Evolutionary conservation across 768 basidiomycete genomes (phyloP).

Genomic region (Hygrocybe punicea): DNA sequence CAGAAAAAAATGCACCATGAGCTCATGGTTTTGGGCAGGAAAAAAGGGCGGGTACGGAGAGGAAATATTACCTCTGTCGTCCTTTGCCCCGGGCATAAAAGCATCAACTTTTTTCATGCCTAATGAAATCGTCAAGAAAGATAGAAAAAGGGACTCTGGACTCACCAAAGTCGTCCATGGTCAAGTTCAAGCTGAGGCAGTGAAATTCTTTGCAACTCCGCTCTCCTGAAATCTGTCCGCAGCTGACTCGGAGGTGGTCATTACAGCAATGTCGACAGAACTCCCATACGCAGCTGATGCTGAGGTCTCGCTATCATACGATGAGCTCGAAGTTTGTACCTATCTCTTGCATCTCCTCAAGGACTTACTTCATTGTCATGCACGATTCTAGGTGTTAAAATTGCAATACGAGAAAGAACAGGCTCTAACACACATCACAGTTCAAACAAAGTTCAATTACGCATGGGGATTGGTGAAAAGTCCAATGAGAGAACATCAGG

Average conservation of each 20-base stretch:
- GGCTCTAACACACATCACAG: conserved; percentile 76
- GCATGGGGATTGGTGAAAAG: conserved; percentile 97
- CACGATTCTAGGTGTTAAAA: conserved; percentile 63
- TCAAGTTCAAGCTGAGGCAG: conserved; percentile 12
- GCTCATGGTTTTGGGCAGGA: conserved; percentile 48
- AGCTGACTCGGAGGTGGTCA: not conserved
- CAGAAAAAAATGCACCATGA: conserved; percentile 60
- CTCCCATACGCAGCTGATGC: conserved; percentile 96
- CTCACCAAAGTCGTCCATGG: conserved; percentile 61
- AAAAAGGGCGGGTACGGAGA: conserved; percentile 35
- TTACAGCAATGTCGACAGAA: conserved; percentile 64
- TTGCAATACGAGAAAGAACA: conserved; percentile 88
- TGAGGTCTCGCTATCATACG: conserved; percentile 79
- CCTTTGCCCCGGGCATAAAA: conserved; percentile 9
- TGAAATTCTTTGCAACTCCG: not conserved
- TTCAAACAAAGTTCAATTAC: conserved; percentile 97
- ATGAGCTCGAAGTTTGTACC: conserved; percentile 75
- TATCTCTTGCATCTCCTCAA: not conserved
- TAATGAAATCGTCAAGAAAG: conserved; percentile 23
- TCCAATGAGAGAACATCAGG: conserved; percentile 77
- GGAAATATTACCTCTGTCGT: conserved; percentile 28
- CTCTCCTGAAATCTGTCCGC: not conserved
- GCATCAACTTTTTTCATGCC: conserved; percentile 14
- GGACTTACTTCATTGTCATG: not conserved
- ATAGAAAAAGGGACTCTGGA: conserved; percentile 20